Percentiles rank a stretch among this genome's conserved stretches.
phyloP scores from a whole-genome alignment of 371 early-diverging fungal species.

The Chytridium lagenaria region DNA sequence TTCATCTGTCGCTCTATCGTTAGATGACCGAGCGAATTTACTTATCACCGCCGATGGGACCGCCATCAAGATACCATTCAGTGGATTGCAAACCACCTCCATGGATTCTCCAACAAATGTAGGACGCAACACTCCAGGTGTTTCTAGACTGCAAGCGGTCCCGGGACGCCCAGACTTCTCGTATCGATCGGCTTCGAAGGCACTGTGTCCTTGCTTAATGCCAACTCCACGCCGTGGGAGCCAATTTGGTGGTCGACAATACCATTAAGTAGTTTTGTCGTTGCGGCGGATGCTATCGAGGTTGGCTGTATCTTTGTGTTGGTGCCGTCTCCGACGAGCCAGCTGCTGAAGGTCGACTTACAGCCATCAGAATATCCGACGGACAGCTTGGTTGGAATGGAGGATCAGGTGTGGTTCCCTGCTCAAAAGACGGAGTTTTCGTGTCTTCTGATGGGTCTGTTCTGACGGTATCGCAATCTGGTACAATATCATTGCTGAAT shows the following conservation, averaged over 20 bases:
- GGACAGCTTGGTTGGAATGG: conserved; percentile 14
- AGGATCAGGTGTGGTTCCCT: neutral
- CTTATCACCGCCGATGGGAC: neutral
- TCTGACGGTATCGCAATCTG: conserved; percentile 1
- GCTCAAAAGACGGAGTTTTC: conserved; percentile 14
- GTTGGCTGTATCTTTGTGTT: conserved; percentile 12
- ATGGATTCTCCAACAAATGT: neutral
- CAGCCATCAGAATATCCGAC: neutral
- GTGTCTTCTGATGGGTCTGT: neutral
- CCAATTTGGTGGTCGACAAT: neutral
- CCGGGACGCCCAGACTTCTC: neutral
- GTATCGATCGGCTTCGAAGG: neutral
- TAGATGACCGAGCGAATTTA: neutral
- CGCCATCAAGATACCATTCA: neutral
- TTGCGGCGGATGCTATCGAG: neutral
- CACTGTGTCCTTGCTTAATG: neutral
- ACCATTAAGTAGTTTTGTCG: neutral
- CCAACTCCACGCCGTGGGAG: neutral
- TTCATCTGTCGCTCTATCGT: neutral
- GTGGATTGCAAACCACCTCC: neutral
- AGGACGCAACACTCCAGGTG: neutral
- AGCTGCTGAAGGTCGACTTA: neutral
- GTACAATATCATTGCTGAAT: conserved; percentile 1
- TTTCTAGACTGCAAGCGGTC: neutral
- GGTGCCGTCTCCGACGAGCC: conserved; percentile 6